These are phyloP conservation scores for Penicillium sclerotiorum DNA, from an alignment of 2,329 filamentous ascomycete species.

Conservation along the genomic window DNA sequence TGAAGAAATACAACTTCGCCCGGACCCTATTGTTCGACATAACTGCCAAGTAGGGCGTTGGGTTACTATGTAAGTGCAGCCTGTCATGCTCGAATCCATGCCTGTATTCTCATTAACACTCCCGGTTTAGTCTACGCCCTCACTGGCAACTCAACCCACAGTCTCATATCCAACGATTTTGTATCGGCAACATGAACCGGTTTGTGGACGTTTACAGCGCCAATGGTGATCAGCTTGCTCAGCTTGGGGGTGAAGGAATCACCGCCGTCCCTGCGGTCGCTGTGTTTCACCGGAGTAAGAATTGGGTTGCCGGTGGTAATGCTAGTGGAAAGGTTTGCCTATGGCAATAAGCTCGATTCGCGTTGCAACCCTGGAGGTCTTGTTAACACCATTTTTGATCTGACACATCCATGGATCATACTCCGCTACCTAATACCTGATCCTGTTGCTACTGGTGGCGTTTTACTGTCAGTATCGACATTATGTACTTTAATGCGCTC, in stretches of 20 bases:
- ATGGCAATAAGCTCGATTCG: slow-evolving; percentile 60
- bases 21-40: slow-evolving; percentile 70
- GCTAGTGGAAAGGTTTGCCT: slow-evolving; percentile 90
- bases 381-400: too few relatives aligned
- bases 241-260: slow-evolving; percentile 85
- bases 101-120: not conserved
- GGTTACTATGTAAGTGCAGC: slow-evolving; percentile 87
- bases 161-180: slow-evolving; percentile 82
- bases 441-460: too few relatives aligned
- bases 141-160: slow-evolving; percentile 85
- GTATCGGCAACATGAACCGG: slow-evolving; percentile 95
- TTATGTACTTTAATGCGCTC: too few relatives aligned
- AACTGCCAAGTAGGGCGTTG: slow-evolving; percentile 96
- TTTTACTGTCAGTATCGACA: too few relatives aligned
- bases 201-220: slow-evolving; percentile 90
- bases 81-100: slow-evolving; percentile 36
- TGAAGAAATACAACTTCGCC: slow-evolving; percentile 65
- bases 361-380: too few relatives aligned
- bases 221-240: slow-evolving; percentile 82
- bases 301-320: slow-evolving; percentile 92
- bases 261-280: slow-evolving; percentile 93
- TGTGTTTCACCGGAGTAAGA: slow-evolving; percentile 80
- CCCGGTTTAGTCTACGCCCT: slow-evolving; percentile 63
- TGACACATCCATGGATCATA: too few relatives aligned
- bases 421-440: too few relatives aligned